Conservation (phyloP, 345 rosid species). For the Citrus medica region DNA sequence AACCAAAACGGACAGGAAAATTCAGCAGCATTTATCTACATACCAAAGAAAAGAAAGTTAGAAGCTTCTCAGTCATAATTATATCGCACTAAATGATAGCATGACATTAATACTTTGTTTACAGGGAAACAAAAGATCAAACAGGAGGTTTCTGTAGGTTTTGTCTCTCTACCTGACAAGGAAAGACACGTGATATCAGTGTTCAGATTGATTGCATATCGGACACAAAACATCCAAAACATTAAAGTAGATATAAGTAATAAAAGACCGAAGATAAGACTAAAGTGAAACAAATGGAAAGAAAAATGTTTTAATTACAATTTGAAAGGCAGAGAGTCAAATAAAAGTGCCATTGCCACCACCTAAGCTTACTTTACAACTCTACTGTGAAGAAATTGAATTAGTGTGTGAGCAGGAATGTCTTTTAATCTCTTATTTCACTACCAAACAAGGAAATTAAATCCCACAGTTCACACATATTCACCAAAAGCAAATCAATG, state of each 20-base stretch:
- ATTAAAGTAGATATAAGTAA: neutral
- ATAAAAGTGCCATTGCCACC: neutral
- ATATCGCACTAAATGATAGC: neutral
- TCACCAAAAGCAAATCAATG: slow-evolving; percentile 3
- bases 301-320: neutral
- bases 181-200: neutral
- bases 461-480: slow-evolving; percentile 5
- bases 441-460: neutral
- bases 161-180: neutral
- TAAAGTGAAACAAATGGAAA: neutral
- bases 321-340: neutral
- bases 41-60: slow-evolving; percentile 14
- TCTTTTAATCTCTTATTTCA: neutral
- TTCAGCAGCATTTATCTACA: slow-evolving; percentile 74
- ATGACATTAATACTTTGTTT: neutral
- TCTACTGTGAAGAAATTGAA: neutral
- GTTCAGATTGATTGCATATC: neutral
- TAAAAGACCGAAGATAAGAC: neutral
- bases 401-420: neutral
- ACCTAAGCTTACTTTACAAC: neutral
- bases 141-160: neutral
- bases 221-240: slow-evolving; percentile 3
- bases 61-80: slow-evolving; percentile 13
- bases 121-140: neutral
- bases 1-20: slow-evolving; percentile 85